phyloP scores from a whole-genome alignment of 75 land plant species.

The Azolla pinnata region DNA sequence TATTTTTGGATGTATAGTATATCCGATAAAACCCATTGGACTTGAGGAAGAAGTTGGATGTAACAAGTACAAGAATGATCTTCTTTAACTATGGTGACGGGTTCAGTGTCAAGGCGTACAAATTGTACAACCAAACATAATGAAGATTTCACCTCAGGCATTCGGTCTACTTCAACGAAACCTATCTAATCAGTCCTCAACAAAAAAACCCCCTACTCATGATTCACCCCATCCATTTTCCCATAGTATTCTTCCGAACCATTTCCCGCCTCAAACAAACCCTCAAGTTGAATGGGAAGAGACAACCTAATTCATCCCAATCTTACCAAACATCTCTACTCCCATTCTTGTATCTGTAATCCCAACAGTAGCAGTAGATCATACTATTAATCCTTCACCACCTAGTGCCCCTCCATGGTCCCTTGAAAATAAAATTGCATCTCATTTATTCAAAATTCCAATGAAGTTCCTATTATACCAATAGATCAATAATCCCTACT shows the following conservation, averaged over 20 bases:
- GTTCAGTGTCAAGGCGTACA: not conserved
- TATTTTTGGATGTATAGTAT: constrained; percentile 19
- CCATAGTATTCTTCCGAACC: not conserved
- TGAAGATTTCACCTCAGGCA: not conserved
- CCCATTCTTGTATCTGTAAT: no score
- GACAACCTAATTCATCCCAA: no score
- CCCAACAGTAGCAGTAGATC: no score
- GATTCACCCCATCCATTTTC: not conserved
- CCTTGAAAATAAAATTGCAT: no score
- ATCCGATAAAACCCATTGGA: not conserved
- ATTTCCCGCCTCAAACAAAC: not conserved
- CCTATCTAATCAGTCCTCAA: not conserved
- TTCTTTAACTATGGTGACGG: not conserved
- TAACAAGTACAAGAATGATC: not conserved
- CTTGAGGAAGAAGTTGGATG: not conserved
- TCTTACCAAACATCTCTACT: no score
- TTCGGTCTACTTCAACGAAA: not conserved
- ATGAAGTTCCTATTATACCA: no score
- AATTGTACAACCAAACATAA: not conserved
- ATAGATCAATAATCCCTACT: no score
- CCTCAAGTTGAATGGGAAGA: constrained; percentile 3
- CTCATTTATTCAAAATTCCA: no score
- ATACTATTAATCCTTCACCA: no score
- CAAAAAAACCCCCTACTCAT: not conserved
- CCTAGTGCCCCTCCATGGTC: no score